Evolutionary conservation across 2,329 filamentous ascomycete genomes (phyloP).

Genomic region (Davidsoniella neocaledoniae): DNA sequence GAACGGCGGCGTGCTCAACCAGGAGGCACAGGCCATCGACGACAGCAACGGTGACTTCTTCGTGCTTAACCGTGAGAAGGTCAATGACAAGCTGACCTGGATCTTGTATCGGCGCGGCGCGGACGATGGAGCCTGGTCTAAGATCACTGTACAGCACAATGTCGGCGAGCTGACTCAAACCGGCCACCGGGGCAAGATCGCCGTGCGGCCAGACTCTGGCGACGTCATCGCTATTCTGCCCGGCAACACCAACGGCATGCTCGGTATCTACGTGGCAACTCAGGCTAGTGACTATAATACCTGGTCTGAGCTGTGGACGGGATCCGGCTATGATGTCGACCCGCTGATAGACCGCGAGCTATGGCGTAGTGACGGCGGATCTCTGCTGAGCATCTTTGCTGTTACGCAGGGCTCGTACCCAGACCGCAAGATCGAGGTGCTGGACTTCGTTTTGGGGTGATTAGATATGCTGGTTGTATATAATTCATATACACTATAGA

Average conservation of each 20-base stretch:
- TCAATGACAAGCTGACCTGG: constrained; percentile 12
- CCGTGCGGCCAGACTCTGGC: constrained; percentile 8
- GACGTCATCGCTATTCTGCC: constrained; percentile 14
- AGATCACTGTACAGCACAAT: constrained; percentile 11
- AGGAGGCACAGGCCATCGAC: constrained; percentile 15
- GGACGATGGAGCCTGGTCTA: constrained; percentile 11
- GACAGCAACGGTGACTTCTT: constrained; percentile 12
- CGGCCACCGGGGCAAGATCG: constrained; percentile 14
- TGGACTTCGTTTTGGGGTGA: not conserved
- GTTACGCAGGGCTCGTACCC: constrained; percentile 8
- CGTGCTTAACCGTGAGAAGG: constrained; percentile 13
- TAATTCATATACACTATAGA: no score
- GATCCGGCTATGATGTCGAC: constrained; percentile 9
- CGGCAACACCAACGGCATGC: constrained; percentile 8
- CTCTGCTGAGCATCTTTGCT: constrained; percentile 11
- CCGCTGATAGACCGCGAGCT: constrained; percentile 13
- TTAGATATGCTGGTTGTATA: not conserved
- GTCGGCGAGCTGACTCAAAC: constrained; percentile 12
- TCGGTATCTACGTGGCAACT: constrained; percentile 12
- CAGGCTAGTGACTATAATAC: constrained; percentile 2
- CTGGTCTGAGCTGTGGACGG: constrained; percentile 12
- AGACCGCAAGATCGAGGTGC: constrained; percentile 6
- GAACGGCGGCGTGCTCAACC: constrained; percentile 15
- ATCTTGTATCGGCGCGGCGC: constrained; percentile 1
- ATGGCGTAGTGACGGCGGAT: constrained; percentile 7